Evolutionary conservation across 2,329 filamentous ascomycete genomes (phyloP), one percentile per base, ranked within the genome.

Genomic region (Ophiostoma himal-ulmi): DNA sequence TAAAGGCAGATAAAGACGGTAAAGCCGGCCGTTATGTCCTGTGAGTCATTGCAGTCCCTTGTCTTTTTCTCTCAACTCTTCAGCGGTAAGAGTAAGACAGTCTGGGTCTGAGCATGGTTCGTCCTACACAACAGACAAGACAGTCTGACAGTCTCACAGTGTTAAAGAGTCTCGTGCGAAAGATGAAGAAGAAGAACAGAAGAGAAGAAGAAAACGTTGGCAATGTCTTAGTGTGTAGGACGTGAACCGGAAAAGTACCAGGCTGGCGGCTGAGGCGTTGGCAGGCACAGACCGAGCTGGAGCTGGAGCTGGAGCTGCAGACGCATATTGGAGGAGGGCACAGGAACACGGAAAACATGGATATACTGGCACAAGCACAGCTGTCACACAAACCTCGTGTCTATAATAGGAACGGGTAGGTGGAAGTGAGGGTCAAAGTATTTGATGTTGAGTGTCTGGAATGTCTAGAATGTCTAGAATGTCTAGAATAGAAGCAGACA

Each of bases 291-390:
- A 57, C 52, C n/a, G 52, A 57, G 44, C 44, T 44, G 41, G 44
- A 57, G 30, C 30, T 30, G 30, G 30, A 30, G 30, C 30, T 30
- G 30, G 30, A 30, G 30, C 30, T 30, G 30, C 30, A 30, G 30
- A 54, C 20, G 22, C 48, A 22, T 17, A 22, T 22, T 22, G n/a
- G 8, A 54, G 5, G 11, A 11, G 14, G 26, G n/a, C 22, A 60
- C 57, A 7, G 26, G 52, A 62, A 62, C 26, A 62, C 57, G 57
- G 57, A 34, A 62, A 62, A 62, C 57, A 62, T 62, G 57, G 57
- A 36, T 60, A 60, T 62, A 14, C 10, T 17, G 26, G 13, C 26
- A 62, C 57, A 62, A 17, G 57, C 57, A 62, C 57, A 17, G 57
- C 26, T 62, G 57, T 62, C 22, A 34, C 57, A 34, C 57, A 62